These are phyloP conservation scores for Clitopilus hobsonii DNA, from an alignment of 768 basidiomycete genomes.

Conservation along the genomic window DNA sequence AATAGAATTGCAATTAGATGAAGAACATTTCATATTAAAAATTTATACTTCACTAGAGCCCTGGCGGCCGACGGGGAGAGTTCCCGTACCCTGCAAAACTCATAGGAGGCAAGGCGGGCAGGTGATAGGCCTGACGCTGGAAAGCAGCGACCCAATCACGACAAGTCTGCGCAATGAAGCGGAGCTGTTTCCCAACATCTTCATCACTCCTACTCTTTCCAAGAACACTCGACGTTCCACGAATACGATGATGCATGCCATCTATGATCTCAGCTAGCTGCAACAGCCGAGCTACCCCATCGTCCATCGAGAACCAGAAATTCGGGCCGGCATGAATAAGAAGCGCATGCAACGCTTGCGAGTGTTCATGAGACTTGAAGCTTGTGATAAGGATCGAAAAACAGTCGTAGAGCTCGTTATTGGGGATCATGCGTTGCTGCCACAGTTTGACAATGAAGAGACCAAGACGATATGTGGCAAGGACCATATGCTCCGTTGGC, in stretches of 20 bases:
- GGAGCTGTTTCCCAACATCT: conserved; percentile 1
- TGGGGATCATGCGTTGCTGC: neutral
- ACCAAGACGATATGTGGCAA: neutral
- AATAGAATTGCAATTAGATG: too few relatives aligned
- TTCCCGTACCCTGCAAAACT: too few relatives aligned
- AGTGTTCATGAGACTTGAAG: conserved; percentile 14
- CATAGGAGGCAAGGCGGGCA: neutral
- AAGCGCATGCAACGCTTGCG: conserved; percentile 10
- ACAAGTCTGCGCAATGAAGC: neutral
- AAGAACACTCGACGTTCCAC: conserved; percentile 11
- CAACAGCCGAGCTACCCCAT: conserved; percentile 7
- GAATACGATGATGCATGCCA: neutral
- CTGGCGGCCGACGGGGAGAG: neutral
- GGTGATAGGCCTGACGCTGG: conserved; percentile 2
- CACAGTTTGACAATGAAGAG: neutral
- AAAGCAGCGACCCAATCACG: conserved; percentile 1
- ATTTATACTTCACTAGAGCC: too few relatives aligned
- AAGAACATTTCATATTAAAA: too few relatives aligned
- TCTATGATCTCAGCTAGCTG: conserved; percentile 3
- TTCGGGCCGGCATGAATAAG: conserved; percentile 9
- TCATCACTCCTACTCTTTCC: conserved; percentile 3
- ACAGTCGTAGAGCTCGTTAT: neutral
- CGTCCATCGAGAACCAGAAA: conserved; percentile 12
- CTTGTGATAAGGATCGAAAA: conserved; percentile 7
- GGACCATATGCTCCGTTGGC: neutral